Percentiles rank a stretch among this genome's conserved stretches.
phyloP scores from a whole-genome alignment of 1,139 yeast genomes.

The Dujonia santamariae region DNA sequence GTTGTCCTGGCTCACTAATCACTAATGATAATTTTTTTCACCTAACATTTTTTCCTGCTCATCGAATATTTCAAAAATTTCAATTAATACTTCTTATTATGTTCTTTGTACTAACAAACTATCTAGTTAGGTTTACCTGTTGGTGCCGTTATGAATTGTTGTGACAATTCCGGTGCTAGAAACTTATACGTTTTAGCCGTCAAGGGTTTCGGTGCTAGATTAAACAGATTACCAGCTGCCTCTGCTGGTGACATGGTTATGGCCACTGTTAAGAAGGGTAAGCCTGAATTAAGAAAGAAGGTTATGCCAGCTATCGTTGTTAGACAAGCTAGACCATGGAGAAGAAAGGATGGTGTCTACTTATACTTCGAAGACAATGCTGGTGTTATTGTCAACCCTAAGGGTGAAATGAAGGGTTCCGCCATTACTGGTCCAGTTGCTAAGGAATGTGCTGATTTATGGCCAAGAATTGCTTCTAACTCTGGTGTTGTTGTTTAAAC shows the following conservation, averaged over 20 bases:
- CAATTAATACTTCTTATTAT: neutral
- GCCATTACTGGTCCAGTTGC: constrained; percentile 99
- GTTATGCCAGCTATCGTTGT: constrained; percentile 99
- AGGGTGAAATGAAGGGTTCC: constrained; percentile 99
- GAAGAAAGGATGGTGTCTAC: constrained; percentile 99
- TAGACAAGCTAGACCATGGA: constrained; percentile 99
- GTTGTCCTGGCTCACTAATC: too few relatives aligned
- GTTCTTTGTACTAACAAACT: constrained; percentile 25
- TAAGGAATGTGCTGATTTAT: constrained; percentile 99
- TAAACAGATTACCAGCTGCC: constrained; percentile 99
- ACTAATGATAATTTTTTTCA: too few relatives aligned
- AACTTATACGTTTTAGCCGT: constrained; percentile 98
- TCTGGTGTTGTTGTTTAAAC: constrained; percentile 98
- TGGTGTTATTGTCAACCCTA: constrained; percentile 99
- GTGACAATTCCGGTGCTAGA: constrained; percentile 99
- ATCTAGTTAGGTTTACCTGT: constrained; percentile 94
- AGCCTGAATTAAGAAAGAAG: constrained; percentile 99
- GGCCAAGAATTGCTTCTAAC: constrained; percentile 99
- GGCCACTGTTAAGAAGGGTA: constrained; percentile 99
- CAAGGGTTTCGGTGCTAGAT: constrained; percentile 99
- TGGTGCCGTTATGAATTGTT: constrained; percentile 99
- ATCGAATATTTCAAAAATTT: too few relatives aligned
- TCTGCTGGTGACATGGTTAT: constrained; percentile 99
- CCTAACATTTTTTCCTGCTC: too few relatives aligned
- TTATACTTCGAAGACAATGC: constrained; percentile 99